Conservation (phyloP, 805 yeast species). For the Wickerhamomyces bisporus region DNA sequence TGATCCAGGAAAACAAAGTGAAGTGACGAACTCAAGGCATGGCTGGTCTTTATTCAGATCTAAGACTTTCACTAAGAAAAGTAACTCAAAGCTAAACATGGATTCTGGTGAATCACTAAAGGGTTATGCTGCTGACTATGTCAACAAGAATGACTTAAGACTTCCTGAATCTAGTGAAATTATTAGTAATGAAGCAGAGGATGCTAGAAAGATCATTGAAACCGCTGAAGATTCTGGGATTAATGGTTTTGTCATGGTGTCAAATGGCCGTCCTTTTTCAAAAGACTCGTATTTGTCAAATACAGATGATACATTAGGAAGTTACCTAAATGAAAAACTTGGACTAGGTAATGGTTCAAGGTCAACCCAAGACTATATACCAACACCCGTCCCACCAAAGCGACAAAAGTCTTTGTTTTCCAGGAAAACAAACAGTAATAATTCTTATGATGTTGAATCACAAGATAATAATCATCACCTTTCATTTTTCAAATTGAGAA, state of each 20-base stretch:
- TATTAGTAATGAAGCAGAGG: constrained; percentile 8
- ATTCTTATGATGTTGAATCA: too few species aligned
- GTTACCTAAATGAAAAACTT: constrained; percentile 2
- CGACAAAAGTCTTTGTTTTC: constrained; percentile 4
- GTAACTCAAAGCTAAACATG: constrained; percentile 7
- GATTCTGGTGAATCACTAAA: constrained; percentile 23
- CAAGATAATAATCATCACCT: not conserved
- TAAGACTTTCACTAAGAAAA: not conserved
- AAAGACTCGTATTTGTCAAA: constrained; percentile 1
- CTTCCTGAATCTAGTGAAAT: constrained; percentile 6
- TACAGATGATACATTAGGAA: constrained; percentile 4
- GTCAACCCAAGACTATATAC: constrained; percentile 11
- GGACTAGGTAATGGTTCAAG: not conserved
- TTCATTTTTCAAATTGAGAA: constrained; percentile 2
- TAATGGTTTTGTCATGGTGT: not conserved
- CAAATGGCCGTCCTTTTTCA: not conserved
- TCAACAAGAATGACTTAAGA: constrained; percentile 6
- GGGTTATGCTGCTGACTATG: constrained; percentile 16
- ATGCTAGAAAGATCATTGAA: constrained; percentile 7
- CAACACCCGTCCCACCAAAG: constrained; percentile 11
- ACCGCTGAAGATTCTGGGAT: not conserved
- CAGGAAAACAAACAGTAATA: too few species aligned
- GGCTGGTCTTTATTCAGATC: constrained; percentile 11
- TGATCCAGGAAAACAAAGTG: not conserved
- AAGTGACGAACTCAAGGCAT: not conserved